Conservation (phyloP, 106 monocot genomes). For the Allium sativum region DNA sequence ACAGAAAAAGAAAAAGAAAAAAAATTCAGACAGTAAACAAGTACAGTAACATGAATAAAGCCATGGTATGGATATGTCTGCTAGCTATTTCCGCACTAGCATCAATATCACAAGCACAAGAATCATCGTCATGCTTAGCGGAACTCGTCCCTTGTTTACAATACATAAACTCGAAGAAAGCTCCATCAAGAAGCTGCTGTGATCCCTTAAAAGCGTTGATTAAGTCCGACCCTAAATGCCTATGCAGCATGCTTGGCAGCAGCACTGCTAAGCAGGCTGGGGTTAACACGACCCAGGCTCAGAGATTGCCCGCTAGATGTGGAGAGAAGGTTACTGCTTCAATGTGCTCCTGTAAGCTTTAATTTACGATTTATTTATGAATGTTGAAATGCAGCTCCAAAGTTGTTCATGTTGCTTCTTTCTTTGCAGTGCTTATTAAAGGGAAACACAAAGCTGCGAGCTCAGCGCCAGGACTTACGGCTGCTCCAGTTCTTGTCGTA, state of each 20-base stretch:
- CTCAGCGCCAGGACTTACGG: not conserved
- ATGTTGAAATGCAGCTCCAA: not conserved
- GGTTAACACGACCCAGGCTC: constrained; percentile 30
- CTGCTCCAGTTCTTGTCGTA: not conserved
- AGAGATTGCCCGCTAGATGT: constrained; percentile 23
- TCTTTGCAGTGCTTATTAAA: not conserved
- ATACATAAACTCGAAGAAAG: constrained; percentile 30
- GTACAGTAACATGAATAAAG: not conserved
- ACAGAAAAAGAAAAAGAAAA: not conserved
- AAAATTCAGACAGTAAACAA: not conserved
- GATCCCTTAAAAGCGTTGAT: constrained; percentile 28
- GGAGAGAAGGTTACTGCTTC: constrained; percentile 27
- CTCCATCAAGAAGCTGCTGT: constrained; percentile 40
- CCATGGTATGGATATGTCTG: not conserved
- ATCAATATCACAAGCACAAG: not conserved
- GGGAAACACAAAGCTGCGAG: not conserved
- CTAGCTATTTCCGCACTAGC: not conserved
- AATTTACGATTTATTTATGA: not conserved
- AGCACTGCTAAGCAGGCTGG: constrained; percentile 22
- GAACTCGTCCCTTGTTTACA: constrained; percentile 44
- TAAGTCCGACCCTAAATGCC: constrained; percentile 26
- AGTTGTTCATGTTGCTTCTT: not conserved
- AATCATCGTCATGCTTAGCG: constrained; percentile 20
- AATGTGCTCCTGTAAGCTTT: constrained; percentile 26
- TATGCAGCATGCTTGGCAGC: constrained; percentile 41